phyloP scores from a whole-genome alignment of 2,329 filamentous ascomycete species.

The Rhinocladiella mackenziei region DNA sequence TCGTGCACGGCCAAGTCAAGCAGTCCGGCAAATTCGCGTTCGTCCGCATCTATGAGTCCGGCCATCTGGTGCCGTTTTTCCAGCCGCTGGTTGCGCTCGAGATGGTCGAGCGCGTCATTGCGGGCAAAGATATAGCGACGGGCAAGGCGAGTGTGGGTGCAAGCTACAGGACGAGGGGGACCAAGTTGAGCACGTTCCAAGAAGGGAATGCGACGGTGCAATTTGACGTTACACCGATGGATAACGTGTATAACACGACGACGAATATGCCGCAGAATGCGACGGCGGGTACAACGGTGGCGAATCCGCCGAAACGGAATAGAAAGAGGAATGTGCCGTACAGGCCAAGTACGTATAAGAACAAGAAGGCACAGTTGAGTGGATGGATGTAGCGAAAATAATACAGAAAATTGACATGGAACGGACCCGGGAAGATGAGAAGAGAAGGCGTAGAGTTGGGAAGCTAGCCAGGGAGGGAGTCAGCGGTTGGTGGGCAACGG shows the following conservation, averaged over 20 bases:
- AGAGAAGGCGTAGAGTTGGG: no score
- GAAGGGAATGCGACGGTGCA: slow-evolving; percentile 30
- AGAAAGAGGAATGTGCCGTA: background rate
- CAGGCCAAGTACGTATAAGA: background rate
- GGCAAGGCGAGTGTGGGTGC: slow-evolving; percentile 43
- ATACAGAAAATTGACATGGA: no score
- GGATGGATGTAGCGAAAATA: background rate
- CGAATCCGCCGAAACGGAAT: background rate
- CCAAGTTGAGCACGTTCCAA: slow-evolving; percentile 47
- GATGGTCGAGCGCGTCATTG: slow-evolving; percentile 58
- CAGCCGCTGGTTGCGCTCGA: slow-evolving; percentile 59
- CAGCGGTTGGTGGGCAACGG: no score
- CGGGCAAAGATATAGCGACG: slow-evolving; percentile 52
- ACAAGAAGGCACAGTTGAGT: slow-evolving; percentile 2
- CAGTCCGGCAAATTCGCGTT: slow-evolving; percentile 46
- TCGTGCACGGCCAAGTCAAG: slow-evolving; percentile 53
- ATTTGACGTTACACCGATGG: slow-evolving; percentile 19
- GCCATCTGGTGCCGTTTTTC: slow-evolving; percentile 39
- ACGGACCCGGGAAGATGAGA: no score
- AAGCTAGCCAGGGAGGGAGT: no score
- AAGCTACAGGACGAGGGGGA: slow-evolving; percentile 50
- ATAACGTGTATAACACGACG: slow-evolving; percentile 23
- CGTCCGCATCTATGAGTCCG: slow-evolving; percentile 39
- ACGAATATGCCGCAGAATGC: slow-evolving; percentile 24
- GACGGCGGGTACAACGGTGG: background rate